These are phyloP conservation scores for Pulicaria dysenterica DNA, from an alignment of 129 eudicot species.

Conservation along the genomic window DNA sequence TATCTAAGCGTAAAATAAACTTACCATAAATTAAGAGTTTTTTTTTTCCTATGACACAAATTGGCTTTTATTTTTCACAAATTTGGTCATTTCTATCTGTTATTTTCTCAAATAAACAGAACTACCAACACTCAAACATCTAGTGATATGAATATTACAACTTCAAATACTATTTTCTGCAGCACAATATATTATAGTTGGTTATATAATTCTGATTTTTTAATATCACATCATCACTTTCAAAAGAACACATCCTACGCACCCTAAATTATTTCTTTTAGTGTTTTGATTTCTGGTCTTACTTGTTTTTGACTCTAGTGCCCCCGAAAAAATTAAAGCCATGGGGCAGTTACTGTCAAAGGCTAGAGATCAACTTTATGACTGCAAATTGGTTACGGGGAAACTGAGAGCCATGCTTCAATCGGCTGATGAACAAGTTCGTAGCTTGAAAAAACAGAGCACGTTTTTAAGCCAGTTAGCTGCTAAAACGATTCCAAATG, in stretches of 20 bases:
- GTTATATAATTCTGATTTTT: conserved; percentile 4
- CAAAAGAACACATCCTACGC: neutral
- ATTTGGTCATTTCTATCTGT: conserved; percentile 9
- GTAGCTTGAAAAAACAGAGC: conserved; percentile 93
- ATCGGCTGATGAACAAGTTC: conserved; percentile 92
- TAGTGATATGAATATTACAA: neutral
- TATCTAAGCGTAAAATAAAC: neutral
- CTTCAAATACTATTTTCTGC: conserved; percentile 14
- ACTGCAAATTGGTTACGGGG: conserved; percentile 83
- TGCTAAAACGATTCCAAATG: conserved; percentile 97
- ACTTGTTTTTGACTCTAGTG: conserved; percentile 45
- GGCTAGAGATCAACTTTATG: conserved; percentile 82
- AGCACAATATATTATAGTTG: neutral
- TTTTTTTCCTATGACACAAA: neutral
- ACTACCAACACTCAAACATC: neutral
- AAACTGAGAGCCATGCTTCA: conserved; percentile 97
- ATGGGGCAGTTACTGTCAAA: conserved; percentile 80
- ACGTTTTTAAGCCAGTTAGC: conserved; percentile 91
- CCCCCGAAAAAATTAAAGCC: conserved; percentile 74
- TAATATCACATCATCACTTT: neutral
- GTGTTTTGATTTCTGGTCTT: neutral
- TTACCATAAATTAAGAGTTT: neutral
- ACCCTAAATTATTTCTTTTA: neutral
- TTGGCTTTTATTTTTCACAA: neutral
- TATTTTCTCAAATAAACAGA: neutral